Percentiles rank a stretch among this genome's conserved stretches.
Conservation (phyloP, 2,329 filamentous ascomycete genomes). For the Paraconiothyrium sp. region DNA sequence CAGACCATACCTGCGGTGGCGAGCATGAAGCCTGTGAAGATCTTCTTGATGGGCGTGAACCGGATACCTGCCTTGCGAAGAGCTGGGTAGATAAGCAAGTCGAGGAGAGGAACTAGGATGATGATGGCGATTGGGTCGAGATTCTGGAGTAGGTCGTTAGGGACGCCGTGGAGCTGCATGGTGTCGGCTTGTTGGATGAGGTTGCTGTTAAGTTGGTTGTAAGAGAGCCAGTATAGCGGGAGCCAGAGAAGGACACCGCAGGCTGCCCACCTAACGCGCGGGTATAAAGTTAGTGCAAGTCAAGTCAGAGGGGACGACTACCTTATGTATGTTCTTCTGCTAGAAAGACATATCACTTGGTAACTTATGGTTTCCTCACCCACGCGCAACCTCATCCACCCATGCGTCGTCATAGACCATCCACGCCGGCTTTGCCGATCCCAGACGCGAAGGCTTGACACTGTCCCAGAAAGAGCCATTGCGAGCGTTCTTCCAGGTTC, state of each 20-base stretch:
- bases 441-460: constrained; percentile 70
- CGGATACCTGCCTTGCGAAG: constrained; percentile 70
- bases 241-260: neutral
- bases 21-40: constrained; percentile 74
- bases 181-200: constrained; percentile 71
- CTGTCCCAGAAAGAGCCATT: constrained; percentile 69
- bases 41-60: constrained; percentile 81
- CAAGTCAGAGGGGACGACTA: too few species aligned
- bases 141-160: constrained; percentile 81
- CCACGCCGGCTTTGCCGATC: constrained; percentile 68
- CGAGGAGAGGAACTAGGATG: constrained; percentile 76
- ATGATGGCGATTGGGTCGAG: constrained; percentile 79
- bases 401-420: constrained; percentile 83
- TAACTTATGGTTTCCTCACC: constrained; percentile 53
- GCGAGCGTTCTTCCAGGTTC: constrained; percentile 64
- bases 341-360: constrained; percentile 25
- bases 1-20: constrained; percentile 69
- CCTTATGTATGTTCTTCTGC: too few species aligned
- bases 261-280: neutral
- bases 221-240: neutral
- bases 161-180: constrained; percentile 74
- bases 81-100: constrained; percentile 72
- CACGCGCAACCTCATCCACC: constrained; percentile 81
- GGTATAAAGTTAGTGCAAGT: too few species aligned
- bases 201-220: constrained; percentile 74